These are phyloP conservation scores for Aspergillus cristatus DNA, from an alignment of 495 filamentous ascomycete species.

Conservation along the genomic window DNA sequence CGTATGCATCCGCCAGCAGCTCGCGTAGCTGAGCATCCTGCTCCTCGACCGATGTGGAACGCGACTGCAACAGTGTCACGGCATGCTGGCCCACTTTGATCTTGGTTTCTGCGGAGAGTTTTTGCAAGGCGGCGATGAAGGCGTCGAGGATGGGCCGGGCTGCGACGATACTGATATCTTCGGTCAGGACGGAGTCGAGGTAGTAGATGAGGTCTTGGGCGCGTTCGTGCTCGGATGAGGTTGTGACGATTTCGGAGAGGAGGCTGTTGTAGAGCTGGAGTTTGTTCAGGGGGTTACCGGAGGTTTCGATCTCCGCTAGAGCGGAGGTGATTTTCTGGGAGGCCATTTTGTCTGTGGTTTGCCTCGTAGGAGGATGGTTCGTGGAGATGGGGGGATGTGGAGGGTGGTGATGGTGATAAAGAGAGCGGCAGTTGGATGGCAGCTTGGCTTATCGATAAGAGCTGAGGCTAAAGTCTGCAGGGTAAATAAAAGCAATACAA, in stretches of 20 bases:
- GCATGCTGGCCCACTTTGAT: conserved; percentile 63
- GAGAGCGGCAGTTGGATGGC: neutral
- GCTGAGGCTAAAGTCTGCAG: neutral
- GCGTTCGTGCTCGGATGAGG: conserved; percentile 44
- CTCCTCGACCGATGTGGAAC: conserved; percentile 74
- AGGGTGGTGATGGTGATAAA: neutral
- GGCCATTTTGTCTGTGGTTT: conserved; percentile 36
- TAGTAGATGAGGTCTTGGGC: conserved; percentile 60
- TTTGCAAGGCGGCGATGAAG: conserved; percentile 52
- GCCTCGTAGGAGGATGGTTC: neutral
- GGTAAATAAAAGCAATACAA: no score
- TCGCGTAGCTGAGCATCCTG: conserved; percentile 69
- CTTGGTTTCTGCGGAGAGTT: conserved; percentile 50
- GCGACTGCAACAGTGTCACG: conserved; percentile 53
- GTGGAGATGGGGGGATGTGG: no score
- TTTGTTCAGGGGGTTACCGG: conserved; percentile 43
- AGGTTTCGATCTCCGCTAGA: conserved; percentile 45
- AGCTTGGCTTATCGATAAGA: conserved; percentile 4
- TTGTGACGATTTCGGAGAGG: conserved; percentile 51
- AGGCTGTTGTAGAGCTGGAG: conserved; percentile 56
- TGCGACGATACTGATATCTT: conserved; percentile 64
- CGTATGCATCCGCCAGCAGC: conserved; percentile 74
- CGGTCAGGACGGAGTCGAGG: conserved; percentile 56
- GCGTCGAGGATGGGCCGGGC: conserved; percentile 60
- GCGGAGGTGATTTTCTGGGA: conserved; percentile 47